phyloP scores from a whole-genome alignment of 805 yeast species.

The Saccharomyces paradoxus region DNA sequence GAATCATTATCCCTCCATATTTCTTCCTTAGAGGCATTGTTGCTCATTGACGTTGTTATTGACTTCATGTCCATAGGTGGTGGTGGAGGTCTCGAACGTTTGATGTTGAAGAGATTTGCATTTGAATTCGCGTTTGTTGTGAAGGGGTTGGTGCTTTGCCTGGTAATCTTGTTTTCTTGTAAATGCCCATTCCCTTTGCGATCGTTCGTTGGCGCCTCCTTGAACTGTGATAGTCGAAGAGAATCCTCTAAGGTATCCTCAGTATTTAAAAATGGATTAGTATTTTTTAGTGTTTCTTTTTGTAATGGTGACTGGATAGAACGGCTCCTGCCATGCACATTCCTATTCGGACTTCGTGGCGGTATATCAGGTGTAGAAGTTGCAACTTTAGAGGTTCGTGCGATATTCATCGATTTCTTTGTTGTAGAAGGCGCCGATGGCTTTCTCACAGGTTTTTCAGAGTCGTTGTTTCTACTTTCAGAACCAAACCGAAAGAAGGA shows the following conservation, averaged over 20 bases:
- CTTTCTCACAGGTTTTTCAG: conserved; percentile 8
- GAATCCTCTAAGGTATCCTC: not conserved
- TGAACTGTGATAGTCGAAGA: not conserved
- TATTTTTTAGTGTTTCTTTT: conserved; percentile 4
- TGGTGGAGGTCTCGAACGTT: conserved; percentile 15
- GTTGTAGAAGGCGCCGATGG: not conserved
- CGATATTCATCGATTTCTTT: not conserved
- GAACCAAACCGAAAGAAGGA: conserved; percentile 18
- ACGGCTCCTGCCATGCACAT: not conserved
- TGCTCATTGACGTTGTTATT: not conserved
- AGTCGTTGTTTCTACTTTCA: conserved; percentile 5
- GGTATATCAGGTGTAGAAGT: not conserved
- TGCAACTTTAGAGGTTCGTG: not conserved
- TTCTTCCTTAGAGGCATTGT: not conserved
- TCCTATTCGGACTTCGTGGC: not conserved
- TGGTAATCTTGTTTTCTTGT: not conserved
- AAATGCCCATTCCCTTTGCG: not conserved
- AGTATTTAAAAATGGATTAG: conserved; percentile 2
- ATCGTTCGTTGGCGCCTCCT: not conserved
- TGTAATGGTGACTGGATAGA: conserved; percentile 5
- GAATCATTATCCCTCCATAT: not conserved
- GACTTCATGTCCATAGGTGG: conserved; percentile 16
- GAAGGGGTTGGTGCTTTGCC: not conserved
- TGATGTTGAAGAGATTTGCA: not conserved
- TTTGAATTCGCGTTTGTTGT: not conserved